Evolutionary conservation across 2,329 filamentous ascomycete genomes (phyloP).

Genomic region (Alternaria burnsii): DNA sequence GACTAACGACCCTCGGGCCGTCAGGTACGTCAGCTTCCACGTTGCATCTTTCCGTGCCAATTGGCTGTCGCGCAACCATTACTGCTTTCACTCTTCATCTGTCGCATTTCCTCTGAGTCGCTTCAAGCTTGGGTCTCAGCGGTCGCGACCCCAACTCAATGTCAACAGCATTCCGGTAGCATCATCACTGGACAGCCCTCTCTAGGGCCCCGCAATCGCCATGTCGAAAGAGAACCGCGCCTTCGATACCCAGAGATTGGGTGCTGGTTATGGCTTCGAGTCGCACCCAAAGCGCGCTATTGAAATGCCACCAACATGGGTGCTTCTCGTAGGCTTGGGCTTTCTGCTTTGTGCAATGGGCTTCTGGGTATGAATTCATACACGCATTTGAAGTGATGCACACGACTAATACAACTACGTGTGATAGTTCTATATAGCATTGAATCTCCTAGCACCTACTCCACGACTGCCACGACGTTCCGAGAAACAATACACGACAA

Average conservation of each 20-base stretch:
- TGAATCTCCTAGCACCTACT: constrained; percentile 80
- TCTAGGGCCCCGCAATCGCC: constrained; percentile 15
- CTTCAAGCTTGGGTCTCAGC: constrained; percentile 9
- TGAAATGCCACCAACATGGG: constrained; percentile 47
- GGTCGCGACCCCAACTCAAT: constrained; percentile 24
- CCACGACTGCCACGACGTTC: constrained; percentile 77
- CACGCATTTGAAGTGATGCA: not conserved
- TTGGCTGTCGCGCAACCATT: constrained; percentile 33
- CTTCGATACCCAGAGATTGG: constrained; percentile 34
- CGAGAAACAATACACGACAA: constrained; percentile 86
- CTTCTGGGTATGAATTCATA: constrained; percentile 39
- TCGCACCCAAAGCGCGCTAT: constrained; percentile 30
- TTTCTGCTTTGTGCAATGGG: constrained; percentile 35
- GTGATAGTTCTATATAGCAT: constrained; percentile 68
- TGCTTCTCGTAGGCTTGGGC: constrained; percentile 35
- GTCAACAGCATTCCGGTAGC: constrained; percentile 32
- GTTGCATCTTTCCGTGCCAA: constrained; percentile 45
- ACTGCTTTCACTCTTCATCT: constrained; percentile 14
- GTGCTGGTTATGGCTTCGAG: constrained; percentile 39
- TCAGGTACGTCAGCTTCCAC: constrained; percentile 40
- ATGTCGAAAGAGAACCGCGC: constrained; percentile 37
- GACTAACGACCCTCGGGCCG: constrained; percentile 17
- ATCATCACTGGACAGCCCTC: constrained; percentile 21
- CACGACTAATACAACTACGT: constrained; percentile 4
- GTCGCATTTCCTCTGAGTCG: not conserved